Base-by-base conservation (phyloP, 768 basidiomycete species). In the Pleurotus giganteus region DNA sequence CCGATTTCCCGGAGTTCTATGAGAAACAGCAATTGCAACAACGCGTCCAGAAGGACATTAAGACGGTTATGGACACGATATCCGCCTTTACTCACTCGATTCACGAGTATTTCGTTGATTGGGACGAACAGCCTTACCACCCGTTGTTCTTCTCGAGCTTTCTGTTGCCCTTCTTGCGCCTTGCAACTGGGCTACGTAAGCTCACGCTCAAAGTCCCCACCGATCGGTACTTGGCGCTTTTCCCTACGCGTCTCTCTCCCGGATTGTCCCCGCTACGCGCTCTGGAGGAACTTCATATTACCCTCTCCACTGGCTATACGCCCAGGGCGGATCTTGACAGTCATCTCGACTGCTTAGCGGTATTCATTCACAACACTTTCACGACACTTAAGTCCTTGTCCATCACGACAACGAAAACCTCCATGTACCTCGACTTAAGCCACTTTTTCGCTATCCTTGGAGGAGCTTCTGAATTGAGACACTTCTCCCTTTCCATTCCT, bases 321-420 rank as follows among this genome's bases (percentile, higher is more conserved):
- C 45, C 63, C 15, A 49, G 55, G 29, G 51, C 54, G 4, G 63
- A 75, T n/a, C 71, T 78, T 47, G 59, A 69, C 36, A 49, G 69
- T 15, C 59, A 61, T 4, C 67, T 79, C 29, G 73, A 78, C 28
- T 73, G 67, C 7, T 72, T 79, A 27, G 61, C 67, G n/a, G 72
- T 79, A 21, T 79, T 80, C 56, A 55, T 79, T 52, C 72, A 78
- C 65, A 75, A 72, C 50, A 65, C 75, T 44, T 69, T 67, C 55
- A 64, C 66, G 17, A 64, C 71, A n/a, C 65, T 81, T 34, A 62
- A 63, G 44, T 70, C 70, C 1, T 56, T 81, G 1, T 68, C 71
- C 0, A 60, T 79, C 26, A 42, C 63, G 7, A 72, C 76, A 12
- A 72, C 72, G 9, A 59, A 62, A 19, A 57, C 67, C 3, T 78